Evolutionary conservation across 306 rosid genomes (phyloP), one percentile per base, ranked within the genome.

Genomic region (Casuarina cunninghamiana): DNA sequence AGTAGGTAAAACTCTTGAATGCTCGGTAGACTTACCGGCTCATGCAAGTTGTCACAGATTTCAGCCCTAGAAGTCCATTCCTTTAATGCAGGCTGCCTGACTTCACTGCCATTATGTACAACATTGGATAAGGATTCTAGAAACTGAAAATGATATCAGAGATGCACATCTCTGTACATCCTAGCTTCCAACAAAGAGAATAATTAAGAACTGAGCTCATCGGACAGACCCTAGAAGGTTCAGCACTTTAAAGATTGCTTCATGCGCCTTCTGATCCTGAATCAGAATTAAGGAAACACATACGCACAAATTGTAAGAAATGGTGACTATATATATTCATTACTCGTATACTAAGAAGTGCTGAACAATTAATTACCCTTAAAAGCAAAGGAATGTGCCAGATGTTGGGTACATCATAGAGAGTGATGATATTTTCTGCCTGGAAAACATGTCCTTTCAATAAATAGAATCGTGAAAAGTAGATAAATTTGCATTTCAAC

Each of bases 321-420:
- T 19, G 46, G 21, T 48, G 19, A 38, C 7, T 41, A 46, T 21
- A 53, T 21, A 53, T 60, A 15, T 58, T 35, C 41, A 57, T 58
- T 60, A 68, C 37, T 60, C n/a, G 19, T 5, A 17, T 72, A 73
- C 51, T 53, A 74, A 55, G 63, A 41, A 41, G 68, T 3, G 49
- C 75, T 49, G 6, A 44, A 70, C 46, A 66, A 82, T 71, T 46
- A 83, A 93, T 81, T 84, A 96, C 99, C 85, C 85, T 88, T 86
- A 96, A 77, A 51, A 96, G 96, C 84, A 91, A 69, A 79, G 99
- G 99, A 82, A 96, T 87, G 78, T 90, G 97, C 99, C 99, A 96
- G 65, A 96, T 96, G 83, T 96, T 96, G 75, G 98, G 91, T 81
- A 96, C 99, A 65, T 96, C 99, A 77, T 91, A 89, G 57, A 96